Conservation (phyloP, 75 land plant species). For the Selaginella moellendorffii region DNA sequence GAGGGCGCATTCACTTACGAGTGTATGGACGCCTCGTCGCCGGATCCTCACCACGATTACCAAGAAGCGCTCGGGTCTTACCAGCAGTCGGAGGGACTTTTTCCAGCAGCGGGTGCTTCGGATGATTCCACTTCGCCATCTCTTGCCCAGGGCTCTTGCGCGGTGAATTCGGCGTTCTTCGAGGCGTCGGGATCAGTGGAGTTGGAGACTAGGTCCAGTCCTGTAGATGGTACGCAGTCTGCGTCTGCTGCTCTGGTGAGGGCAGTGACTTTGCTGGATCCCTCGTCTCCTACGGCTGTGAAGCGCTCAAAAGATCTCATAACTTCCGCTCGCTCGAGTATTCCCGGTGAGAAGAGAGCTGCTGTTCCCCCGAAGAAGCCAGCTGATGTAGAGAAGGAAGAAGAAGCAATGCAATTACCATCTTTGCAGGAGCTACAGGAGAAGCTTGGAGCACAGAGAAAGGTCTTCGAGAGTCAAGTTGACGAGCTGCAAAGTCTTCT, state of each 20-base stretch:
- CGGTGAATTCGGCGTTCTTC: background rate
- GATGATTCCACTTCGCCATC: no score
- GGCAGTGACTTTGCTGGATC: background rate
- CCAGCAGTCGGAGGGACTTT: background rate
- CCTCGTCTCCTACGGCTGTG: no score
- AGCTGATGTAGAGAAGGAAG: background rate
- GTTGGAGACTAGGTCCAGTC: background rate
- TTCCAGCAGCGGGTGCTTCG: background rate
- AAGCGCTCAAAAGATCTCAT: no score
- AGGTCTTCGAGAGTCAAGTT: constrained; percentile 45
- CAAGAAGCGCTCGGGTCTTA: background rate
- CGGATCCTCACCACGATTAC: no score
- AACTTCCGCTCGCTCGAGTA: background rate
- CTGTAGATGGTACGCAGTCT: background rate
- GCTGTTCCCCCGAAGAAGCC: no score
- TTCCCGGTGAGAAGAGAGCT: background rate
- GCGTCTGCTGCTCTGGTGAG: background rate
- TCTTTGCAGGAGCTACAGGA: constrained; percentile 24
- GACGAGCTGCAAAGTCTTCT: constrained; percentile 59
- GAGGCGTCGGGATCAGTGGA: background rate
- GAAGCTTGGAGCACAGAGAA: constrained; percentile 52
- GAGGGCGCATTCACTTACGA: no score
- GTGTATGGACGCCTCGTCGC: background rate
- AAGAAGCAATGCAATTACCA: background rate
- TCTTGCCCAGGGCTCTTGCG: no score